Conservation (phyloP, 768 basidiomycete species). For the Pleurotus tuber-regium region DNA sequence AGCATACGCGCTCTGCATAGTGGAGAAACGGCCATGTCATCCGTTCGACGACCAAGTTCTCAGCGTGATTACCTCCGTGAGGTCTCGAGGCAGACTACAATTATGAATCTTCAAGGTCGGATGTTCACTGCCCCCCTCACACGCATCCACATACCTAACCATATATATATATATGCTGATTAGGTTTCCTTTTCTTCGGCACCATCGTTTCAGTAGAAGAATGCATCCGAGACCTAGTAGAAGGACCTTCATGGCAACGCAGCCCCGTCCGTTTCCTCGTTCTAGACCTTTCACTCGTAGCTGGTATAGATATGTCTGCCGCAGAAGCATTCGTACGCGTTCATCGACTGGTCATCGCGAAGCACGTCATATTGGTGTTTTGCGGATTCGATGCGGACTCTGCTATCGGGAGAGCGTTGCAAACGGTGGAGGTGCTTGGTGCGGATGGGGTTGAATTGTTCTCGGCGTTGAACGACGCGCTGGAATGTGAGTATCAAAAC, state of each 20-base stretch:
- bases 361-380: conserved; percentile 82
- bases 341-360: conserved; percentile 73
- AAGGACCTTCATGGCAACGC: conserved; percentile 64
- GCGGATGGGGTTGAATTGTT: conserved; percentile 80
- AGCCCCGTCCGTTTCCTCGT: conserved; percentile 89
- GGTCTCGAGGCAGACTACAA: conserved; percentile 87
- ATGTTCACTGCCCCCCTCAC: background rate
- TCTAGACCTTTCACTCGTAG: conserved; percentile 81
- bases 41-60: conserved; percentile 83
- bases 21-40: conserved; percentile 83
- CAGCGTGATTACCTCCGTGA: conserved; percentile 91
- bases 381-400: conserved; percentile 75
- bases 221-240: conserved; percentile 73
- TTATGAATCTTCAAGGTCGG: conserved; percentile 81
- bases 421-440: conserved; percentile 78
- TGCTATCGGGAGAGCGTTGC: conserved; percentile 66
- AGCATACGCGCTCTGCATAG: conserved; percentile 85
- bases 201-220: conserved; percentile 92
- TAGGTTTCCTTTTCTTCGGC: conserved; percentile 88
- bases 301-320: conserved; percentile 91
- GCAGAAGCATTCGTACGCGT: conserved; percentile 94
- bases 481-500: conserved; percentile 86
- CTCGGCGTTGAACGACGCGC: conserved; percentile 78
- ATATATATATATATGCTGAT: background rate
- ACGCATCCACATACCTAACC: background rate